phyloP scores from a whole-genome alignment of 2,329 filamentous ascomycete genomes.

The Sclerotinia trifoliorum region DNA sequence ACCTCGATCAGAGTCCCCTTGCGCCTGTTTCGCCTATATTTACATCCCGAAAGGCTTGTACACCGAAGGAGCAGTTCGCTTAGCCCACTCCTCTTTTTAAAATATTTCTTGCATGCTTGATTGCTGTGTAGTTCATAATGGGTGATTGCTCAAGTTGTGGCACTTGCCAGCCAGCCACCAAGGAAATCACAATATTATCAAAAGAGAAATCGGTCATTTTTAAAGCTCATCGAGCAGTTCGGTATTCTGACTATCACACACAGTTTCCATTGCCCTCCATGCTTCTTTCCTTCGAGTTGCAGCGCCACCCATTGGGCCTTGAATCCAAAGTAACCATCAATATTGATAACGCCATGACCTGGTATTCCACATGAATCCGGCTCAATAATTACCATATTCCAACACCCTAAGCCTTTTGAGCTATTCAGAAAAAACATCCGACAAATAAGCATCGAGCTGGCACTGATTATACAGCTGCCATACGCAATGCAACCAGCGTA shows the following conservation, averaged over 20 bases:
- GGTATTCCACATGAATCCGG: slow-evolving; percentile 17
- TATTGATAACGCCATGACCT: slow-evolving; percentile 13
- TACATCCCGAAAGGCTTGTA: too few relatives aligned
- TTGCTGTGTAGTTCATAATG: too few relatives aligned
- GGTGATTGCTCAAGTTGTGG: too few relatives aligned
- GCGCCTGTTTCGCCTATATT: too few relatives aligned
- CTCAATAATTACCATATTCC: slow-evolving; percentile 16
- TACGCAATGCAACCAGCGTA: neutral
- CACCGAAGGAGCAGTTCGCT: too few relatives aligned
- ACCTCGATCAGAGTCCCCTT: too few relatives aligned
- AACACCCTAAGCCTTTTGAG: neutral
- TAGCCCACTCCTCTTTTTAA: too few relatives aligned
- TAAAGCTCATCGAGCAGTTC: slow-evolving; percentile 2
- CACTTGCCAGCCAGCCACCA: neutral
- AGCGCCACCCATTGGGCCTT: neutral
- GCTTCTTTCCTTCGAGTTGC: neutral
- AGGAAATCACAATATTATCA: neutral
- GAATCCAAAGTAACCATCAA: slow-evolving; percentile 1
- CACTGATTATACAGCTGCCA: neutral
- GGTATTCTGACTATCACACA: slow-evolving; percentile 5
- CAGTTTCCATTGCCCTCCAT: neutral
- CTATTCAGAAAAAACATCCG: slow-evolving; percentile 9
- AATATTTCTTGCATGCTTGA: too few relatives aligned
- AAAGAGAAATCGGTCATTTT: neutral
- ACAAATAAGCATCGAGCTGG: slow-evolving; percentile 2